A percentile compares a stretch with the other conserved stretches of the same genome.
Evolutionary conservation across 2,329 filamentous ascomycete species (phyloP).

Genomic region (Huntiella omanensis): DNA sequence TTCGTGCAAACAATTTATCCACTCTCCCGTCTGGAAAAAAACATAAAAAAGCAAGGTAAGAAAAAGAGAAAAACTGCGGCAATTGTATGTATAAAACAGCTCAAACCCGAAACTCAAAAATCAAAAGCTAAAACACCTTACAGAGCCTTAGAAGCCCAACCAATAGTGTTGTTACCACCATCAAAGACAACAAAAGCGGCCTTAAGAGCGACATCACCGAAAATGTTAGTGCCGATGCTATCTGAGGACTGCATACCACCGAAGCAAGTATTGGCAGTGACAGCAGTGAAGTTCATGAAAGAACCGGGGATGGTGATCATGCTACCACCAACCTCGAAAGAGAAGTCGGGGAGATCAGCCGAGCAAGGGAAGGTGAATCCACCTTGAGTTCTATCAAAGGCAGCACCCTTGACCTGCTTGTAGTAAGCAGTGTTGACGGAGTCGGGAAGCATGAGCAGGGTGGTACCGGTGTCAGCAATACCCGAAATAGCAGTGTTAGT

Average conservation of each 20-base stretch:
- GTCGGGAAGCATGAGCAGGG: constrained; percentile 40
- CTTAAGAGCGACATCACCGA: constrained; percentile 43
- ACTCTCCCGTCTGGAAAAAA: background rate
- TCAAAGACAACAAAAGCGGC: constrained; percentile 40
- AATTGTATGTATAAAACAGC: no score
- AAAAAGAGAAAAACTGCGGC: background rate
- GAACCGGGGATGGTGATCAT: constrained; percentile 36
- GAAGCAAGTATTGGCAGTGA: constrained; percentile 36
- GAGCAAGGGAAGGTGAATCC: constrained; percentile 30
- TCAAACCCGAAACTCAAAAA: background rate
- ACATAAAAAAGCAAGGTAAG: background rate
- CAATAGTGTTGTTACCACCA: constrained; percentile 33
- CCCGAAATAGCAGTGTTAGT: constrained; percentile 24
- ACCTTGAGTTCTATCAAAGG: constrained; percentile 21
- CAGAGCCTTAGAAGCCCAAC: constrained; percentile 13
- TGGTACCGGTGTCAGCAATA: constrained; percentile 42
- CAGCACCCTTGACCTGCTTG: constrained; percentile 24
- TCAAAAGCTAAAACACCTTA: background rate
- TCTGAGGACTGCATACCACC: constrained; percentile 44
- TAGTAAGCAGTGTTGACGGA: constrained; percentile 32
- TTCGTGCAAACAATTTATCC: no score
- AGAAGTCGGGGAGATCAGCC: constrained; percentile 26
- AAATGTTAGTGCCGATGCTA: constrained; percentile 32
- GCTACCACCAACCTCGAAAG: constrained; percentile 38
- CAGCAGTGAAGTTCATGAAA: constrained; percentile 31